Evolutionary conservation across 208 protist genomes (phyloP), one percentile per base, ranked within the genome.

Genomic region (Lotmaria passim): DNA sequence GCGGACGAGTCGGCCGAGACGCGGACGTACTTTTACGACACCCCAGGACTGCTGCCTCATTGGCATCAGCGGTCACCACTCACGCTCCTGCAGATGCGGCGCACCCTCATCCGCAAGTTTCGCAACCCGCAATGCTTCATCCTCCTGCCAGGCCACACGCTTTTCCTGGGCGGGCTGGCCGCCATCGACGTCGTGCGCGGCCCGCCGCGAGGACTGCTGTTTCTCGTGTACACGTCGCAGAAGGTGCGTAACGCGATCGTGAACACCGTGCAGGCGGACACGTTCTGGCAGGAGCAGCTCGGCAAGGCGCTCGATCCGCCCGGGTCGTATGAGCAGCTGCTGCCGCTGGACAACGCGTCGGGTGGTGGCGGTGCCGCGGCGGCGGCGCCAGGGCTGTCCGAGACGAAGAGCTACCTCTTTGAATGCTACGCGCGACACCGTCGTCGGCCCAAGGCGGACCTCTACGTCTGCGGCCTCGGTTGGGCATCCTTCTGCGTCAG

Each of bases 391-490:
- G 71, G 80, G 0, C 61, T 97, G 15, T 81, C 89, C 11, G 87
- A 93, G 73, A 83, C 69, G 8, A 84, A 75, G 56, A 89, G 75
- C 36, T 97, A 97, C 73, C 78, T 95, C 36, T 97, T 97, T 67
- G 90, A 97, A 65, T 97, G 93, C 74, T 96, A 94, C 67, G 55
- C 43, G 7, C 69, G 81, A 41, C 88, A 97, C 66, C 83, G 85
- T 3, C 79, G 80, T 21, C 79, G 84, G 0, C 93, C 93, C 21
- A 95, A 95, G 77, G 93, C 93, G 12, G 93, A 97, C 63, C 31
- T 97, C 7, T 97, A 97, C 74, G 78, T 97, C 26, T 95, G 90
- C 62, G 93, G 93, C 23, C 78, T 97, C 21, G 93, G 93, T 28
- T 97, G 93, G 93, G 73, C 71, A 8, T 84, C 88, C 4, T 96